These are phyloP conservation scores for Omphalotus olearius DNA, from an alignment of 1,284 basidiomycete species.

Conservation along the genomic window DNA sequence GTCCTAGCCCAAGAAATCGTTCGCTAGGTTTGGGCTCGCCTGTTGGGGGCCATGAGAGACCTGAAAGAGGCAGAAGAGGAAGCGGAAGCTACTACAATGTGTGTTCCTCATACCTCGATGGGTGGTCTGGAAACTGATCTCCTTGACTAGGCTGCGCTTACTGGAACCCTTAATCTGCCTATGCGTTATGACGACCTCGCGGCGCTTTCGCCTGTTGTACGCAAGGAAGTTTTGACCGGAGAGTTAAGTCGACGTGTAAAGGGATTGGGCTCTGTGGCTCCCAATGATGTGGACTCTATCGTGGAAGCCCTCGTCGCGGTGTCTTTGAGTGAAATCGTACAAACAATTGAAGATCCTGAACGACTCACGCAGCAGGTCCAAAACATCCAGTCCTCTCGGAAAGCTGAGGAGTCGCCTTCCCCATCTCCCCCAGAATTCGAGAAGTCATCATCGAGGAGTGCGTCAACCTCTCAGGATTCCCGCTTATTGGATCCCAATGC, in stretches of 20 bases:
- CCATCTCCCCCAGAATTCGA: constrained; percentile 25
- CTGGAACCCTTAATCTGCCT: constrained; percentile 71
- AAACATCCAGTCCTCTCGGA: constrained; percentile 36
- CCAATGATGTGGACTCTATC: constrained; percentile 55
- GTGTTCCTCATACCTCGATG: constrained; percentile 16
- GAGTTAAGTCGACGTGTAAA: constrained; percentile 76
- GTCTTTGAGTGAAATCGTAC: constrained; percentile 71
- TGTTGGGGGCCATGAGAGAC: constrained; percentile 45
- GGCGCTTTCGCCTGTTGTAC: constrained; percentile 75
- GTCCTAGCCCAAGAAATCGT: constrained; percentile 50
- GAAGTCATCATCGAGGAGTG: constrained; percentile 38
- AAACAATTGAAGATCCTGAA: constrained; percentile 64
- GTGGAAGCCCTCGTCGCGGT: constrained; percentile 67
- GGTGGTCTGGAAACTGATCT: background rate
- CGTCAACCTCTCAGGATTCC: constrained; percentile 59
- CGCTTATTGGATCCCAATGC: constrained; percentile 55
- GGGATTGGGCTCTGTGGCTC: constrained; percentile 43
- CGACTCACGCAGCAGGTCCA: constrained; percentile 64
- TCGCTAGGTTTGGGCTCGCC: constrained; percentile 55
- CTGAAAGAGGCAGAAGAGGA: constrained; percentile 65
- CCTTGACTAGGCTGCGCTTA: constrained; percentile 58
- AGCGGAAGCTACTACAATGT: constrained; percentile 83
- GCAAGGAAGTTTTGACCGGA: constrained; percentile 79
- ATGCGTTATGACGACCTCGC: constrained; percentile 81
- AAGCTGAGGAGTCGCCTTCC: constrained; percentile 21